Percentiles rank a stretch among this genome's conserved stretches.
These are phyloP conservation scores for Suillus decipiens DNA, from an alignment of 768 basidiomycete species.

Conservation along the genomic window DNA sequence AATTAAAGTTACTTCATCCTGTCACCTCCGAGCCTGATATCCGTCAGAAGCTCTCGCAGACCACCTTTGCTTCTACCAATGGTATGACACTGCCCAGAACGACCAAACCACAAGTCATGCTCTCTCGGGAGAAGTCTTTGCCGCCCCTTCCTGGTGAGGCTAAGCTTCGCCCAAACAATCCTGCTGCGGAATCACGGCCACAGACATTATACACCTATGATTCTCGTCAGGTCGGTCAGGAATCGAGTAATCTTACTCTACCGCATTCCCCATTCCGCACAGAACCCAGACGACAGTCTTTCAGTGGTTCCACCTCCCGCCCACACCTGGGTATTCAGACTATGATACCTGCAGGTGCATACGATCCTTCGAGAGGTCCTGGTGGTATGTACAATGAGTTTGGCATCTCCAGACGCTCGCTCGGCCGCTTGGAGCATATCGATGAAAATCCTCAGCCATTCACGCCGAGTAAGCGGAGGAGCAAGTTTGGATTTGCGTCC, in stretches of 20 bases:
- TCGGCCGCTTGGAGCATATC: constrained; percentile 40
- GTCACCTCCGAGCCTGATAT: constrained; percentile 65
- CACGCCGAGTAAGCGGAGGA: constrained; percentile 61
- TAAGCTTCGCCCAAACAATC: constrained; percentile 37
- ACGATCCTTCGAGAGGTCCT: constrained; percentile 35
- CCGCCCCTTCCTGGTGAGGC: constrained; percentile 72
- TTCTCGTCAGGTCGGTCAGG: constrained; percentile 48
- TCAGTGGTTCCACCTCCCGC: constrained; percentile 62
- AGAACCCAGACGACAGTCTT: constrained; percentile 74
- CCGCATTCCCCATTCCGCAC: constrained; percentile 66
- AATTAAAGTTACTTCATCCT: constrained; percentile 49
- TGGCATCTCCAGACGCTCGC: constrained; percentile 63
- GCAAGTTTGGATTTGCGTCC: constrained; percentile 68
- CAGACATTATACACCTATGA: constrained; percentile 68
- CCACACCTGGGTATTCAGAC: constrained; percentile 56
- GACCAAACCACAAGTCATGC: constrained; percentile 17
- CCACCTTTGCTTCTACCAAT: constrained; percentile 35
- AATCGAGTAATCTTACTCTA: constrained; percentile 52
- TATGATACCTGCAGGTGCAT: constrained; percentile 40
- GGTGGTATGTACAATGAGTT: constrained; percentile 69
- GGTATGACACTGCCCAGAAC: constrained; percentile 32
- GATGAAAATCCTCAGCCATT: constrained; percentile 32
- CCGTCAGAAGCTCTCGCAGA: constrained; percentile 46
- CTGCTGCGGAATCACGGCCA: constrained; percentile 50
- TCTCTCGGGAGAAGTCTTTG: constrained; percentile 70